A percentile compares a stretch with the other conserved stretches of the same genome.
phyloP scores from a whole-genome alignment of 2,329 filamentous ascomycete species.

The Ceratocystis cubensis region DNA sequence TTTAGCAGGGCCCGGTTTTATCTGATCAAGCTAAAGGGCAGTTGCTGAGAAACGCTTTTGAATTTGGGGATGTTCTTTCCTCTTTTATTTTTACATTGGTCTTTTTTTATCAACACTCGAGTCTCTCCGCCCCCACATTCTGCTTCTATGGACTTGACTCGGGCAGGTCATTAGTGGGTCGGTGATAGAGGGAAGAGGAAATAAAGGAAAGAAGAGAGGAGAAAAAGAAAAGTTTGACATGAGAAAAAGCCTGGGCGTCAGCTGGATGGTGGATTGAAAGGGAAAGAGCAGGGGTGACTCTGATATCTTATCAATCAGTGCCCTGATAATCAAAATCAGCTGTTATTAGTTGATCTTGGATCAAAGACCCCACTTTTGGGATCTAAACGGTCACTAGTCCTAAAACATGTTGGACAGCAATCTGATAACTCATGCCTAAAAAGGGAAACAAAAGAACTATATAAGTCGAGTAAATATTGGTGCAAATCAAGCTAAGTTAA shows the following conservation, averaged over 20 bases:
- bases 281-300: not conserved
- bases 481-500: not conserved
- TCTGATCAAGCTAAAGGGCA: not conserved
- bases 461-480: not conserved
- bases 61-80: not conserved
- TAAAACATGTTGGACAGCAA: not conserved
- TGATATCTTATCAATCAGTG: slow-evolving; percentile 6
- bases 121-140: not conserved
- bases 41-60: not conserved
- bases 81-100: not conserved
- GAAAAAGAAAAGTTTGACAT: not conserved
- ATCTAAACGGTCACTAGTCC: not conserved
- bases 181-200: not conserved
- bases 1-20: not conserved
- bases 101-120: not conserved
- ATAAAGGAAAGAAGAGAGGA: not conserved
- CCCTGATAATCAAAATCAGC: slow-evolving; percentile 1
- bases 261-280: not conserved
- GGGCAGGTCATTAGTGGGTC: not conserved
- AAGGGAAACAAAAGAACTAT: not conserved
- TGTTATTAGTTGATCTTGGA: not conserved
- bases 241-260: not conserved
- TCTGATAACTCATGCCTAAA: slow-evolving; percentile 9
- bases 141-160: not conserved
- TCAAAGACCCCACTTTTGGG: not conserved